A percentile compares a stretch with the other conserved stretches of the same genome.
Evolutionary conservation across 2,329 filamentous ascomycete genomes (phyloP).

Genomic region (Cyphellophora attinorum): DNA sequence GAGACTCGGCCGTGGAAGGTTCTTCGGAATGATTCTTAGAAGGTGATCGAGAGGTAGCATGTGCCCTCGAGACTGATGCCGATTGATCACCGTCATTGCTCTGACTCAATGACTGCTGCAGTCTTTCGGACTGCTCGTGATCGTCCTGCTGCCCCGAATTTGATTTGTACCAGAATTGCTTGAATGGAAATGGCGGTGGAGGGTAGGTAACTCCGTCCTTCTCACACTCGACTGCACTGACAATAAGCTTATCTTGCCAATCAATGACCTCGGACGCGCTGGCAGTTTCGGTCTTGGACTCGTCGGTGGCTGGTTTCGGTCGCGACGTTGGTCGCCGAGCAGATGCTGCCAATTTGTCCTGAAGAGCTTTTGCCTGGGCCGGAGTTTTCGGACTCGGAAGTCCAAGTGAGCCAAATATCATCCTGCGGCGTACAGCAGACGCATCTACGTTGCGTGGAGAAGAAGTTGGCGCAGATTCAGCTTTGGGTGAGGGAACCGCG

Average conservation of each 20-base stretch:
- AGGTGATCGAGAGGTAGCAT: too few species aligned
- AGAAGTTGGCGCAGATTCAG: too few species aligned
- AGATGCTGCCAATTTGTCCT: slow-evolving; percentile 39
- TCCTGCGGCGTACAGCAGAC: slow-evolving; percentile 53
- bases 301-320: neutral
- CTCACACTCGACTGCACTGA: slow-evolving; percentile 76
- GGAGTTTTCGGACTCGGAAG: slow-evolving; percentile 59
- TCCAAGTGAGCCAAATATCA: slow-evolving; percentile 65
- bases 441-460: slow-evolving; percentile 48
- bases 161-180: slow-evolving; percentile 63
- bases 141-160: slow-evolving; percentile 30
- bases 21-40: too few species aligned
- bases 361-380: slow-evolving; percentile 56
- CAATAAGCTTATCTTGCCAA: slow-evolving; percentile 65
- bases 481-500: too few species aligned
- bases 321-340: slow-evolving; percentile 6
- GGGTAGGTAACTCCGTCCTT: slow-evolving; percentile 59
- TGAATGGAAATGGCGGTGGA: slow-evolving; percentile 79
- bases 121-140: neutral
- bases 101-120: neutral
- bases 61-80: too few species aligned
- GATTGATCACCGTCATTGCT: neutral
- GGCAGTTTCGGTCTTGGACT: slow-evolving; percentile 21
- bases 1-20: neutral
- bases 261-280: slow-evolving; percentile 36